These are phyloP conservation scores for Echium plantagineum DNA, from an alignment of 257 asterid species.

Conservation along the genomic window DNA sequence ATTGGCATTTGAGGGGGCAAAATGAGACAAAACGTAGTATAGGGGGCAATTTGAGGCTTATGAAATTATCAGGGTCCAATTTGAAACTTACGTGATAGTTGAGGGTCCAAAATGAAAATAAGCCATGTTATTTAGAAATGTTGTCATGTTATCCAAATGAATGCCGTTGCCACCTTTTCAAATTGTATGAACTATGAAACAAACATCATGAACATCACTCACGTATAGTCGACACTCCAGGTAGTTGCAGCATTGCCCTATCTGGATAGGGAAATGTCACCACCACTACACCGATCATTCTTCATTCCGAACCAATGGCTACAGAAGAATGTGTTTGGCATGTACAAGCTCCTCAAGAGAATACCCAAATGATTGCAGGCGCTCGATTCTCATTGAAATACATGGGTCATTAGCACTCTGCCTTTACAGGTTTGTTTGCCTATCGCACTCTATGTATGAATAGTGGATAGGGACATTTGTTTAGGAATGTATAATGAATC, in stretches of 20 bases:
- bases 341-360: conserved; percentile 72
- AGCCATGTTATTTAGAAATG: too few species aligned
- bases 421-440: not conserved
- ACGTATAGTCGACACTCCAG: conserved; percentile 20
- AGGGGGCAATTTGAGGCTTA: too few species aligned
- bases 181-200: not conserved
- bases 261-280: conserved; percentile 88
- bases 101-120: too few species aligned
- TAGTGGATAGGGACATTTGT: not conserved
- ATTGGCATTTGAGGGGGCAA: too few species aligned
- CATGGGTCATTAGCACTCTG: not conserved
- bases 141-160: conserved; percentile 5
- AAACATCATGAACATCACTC: not conserved
- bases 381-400: too few species aligned
- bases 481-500: not conserved
- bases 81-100: too few species aligned
- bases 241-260: conserved; percentile 82
- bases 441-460: not conserved
- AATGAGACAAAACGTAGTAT: too few species aligned
- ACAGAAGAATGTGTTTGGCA: conserved; percentile 73
- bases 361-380: conserved; percentile 29
- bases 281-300: conserved; percentile 77
- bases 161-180: not conserved
- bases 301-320: conserved; percentile 84
- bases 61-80: too few species aligned